These are phyloP conservation scores for Centrapalus pauciflorus DNA, from an alignment of 129 eudicot species.

Conservation along the genomic window DNA sequence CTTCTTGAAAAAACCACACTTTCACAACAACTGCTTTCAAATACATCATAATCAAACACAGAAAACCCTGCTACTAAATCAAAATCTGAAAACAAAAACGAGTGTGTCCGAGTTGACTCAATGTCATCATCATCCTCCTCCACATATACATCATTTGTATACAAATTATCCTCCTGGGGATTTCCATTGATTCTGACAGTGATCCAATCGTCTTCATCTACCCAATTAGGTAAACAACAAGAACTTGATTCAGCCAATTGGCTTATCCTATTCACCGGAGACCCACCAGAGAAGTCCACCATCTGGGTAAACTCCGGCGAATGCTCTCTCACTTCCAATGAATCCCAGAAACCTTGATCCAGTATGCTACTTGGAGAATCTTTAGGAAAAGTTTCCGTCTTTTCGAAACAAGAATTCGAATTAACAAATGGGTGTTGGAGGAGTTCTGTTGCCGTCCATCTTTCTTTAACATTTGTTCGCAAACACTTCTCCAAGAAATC, in stretches of 20 bases:
- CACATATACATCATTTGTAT: no score
- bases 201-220: slow-evolving; percentile 56
- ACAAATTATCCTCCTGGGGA: no score
- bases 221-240: slow-evolving; percentile 37
- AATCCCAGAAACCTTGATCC: slow-evolving; percentile 69
- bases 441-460: slow-evolving; percentile 56
- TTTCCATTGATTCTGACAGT: slow-evolving; percentile 43
- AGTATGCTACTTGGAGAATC: slow-evolving; percentile 59
- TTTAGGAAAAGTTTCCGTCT: slow-evolving; percentile 3
- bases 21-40: no score
- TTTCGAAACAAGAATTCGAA: neutral
- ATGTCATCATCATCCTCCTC: no score
- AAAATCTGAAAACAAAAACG: no score
- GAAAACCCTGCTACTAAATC: no score
- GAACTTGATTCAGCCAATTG: slow-evolving; percentile 24
- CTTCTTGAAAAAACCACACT: neutral
- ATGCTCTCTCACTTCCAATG: slow-evolving; percentile 24
- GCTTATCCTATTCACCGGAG: slow-evolving; percentile 39
- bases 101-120: no score
- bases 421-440: slow-evolving; percentile 54
- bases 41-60: no score
- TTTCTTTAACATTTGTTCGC: slow-evolving; percentile 29
- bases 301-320: slow-evolving; percentile 6
- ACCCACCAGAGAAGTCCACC: slow-evolving; percentile 8
- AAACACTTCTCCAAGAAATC: slow-evolving; percentile 59